A percentile compares a stretch with the other conserved stretches of the same genome.
phyloP scores from a whole-genome alignment of 371 early-diverging fungal species.

The Apophysomyces variabilis region DNA sequence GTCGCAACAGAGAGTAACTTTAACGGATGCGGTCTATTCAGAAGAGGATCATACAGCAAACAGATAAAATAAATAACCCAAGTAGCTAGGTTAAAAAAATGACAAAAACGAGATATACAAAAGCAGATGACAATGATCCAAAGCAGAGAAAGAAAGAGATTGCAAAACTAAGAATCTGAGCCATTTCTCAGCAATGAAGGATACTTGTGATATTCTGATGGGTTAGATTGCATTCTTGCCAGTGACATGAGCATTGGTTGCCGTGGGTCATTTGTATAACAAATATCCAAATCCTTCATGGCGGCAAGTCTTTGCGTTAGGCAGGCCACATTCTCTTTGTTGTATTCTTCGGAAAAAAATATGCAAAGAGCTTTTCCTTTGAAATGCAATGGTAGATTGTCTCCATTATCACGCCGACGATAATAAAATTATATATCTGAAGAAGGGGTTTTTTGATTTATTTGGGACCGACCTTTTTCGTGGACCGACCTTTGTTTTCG shows the following conservation, averaged over 20 bases:
- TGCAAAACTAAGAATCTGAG: background rate
- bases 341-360: background rate
- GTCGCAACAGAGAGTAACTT: too few species aligned
- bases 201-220: background rate
- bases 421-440: background rate
- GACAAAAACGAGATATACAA: too few species aligned
- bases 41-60: too few species aligned
- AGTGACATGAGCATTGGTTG: background rate
- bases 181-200: background rate
- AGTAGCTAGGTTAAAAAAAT: too few species aligned
- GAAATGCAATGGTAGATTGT: background rate
- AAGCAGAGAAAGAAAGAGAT: background rate
- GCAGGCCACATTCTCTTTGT: background rate
- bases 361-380: background rate
- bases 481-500: too few species aligned
- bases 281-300: too few species aligned
- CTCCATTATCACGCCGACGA: background rate
- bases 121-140: background rate
- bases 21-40: too few species aligned
- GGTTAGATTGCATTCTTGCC: background rate
- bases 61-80: too few species aligned
- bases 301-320: background rate
- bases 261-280: too few species aligned
- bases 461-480: background rate
- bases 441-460: background rate